Evolutionary conservation across 345 rosid genomes (phyloP).

Genomic region (Triadica sebifera): DNA sequence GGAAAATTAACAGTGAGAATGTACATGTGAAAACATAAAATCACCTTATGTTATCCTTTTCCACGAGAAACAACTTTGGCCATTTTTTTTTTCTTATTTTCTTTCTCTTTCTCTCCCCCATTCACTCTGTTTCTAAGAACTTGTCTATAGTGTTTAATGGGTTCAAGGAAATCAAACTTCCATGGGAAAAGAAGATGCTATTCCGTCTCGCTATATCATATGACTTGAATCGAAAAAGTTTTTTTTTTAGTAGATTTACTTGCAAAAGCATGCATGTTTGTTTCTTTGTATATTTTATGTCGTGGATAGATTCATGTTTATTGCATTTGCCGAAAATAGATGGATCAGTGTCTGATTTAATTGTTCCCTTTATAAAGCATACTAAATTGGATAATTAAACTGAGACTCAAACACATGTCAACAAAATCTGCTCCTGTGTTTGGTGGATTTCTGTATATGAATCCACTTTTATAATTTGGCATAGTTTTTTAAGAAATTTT

Average conservation of each 20-base stretch:
- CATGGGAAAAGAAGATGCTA: no score
- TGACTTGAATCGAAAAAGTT: background rate
- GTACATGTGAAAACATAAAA: no score
- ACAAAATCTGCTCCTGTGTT: no score
- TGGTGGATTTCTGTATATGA: no score
- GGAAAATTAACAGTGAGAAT: no score
- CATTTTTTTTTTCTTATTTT: background rate
- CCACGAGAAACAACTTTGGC: background rate
- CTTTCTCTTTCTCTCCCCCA: background rate
- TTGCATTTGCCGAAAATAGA: constrained; percentile 35
- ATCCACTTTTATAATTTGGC: no score
- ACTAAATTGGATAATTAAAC: constrained; percentile 22
- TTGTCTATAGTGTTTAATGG: background rate
- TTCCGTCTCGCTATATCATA: background rate
- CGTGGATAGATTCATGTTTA: background rate
- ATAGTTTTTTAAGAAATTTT: no score
- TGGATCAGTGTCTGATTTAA: constrained; percentile 27
- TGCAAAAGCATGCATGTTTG: background rate
- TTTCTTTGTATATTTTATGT: background rate
- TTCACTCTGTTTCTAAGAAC: background rate
- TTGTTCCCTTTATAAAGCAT: constrained; percentile 40
- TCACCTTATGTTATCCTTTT: background rate
- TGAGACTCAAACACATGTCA: constrained; percentile 24
- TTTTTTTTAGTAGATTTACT: background rate
- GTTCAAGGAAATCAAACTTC: background rate